Base-by-base conservation (phyloP, 495 filamentous ascomycete species). In the Parmelia sp. region DNA sequence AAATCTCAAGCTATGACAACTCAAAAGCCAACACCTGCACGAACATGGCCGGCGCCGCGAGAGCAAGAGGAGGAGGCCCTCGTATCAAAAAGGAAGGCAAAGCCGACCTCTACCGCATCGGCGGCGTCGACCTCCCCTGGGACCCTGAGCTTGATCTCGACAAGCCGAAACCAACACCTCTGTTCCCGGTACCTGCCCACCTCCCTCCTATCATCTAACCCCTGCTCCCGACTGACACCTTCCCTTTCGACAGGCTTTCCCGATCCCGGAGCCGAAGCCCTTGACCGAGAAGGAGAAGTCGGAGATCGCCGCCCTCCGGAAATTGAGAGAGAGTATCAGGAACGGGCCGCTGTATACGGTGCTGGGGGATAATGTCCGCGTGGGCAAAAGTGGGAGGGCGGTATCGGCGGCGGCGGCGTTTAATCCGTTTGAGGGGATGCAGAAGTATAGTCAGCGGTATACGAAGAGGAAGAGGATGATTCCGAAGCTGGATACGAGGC, bases 371-470 rank as follows among this genome's bases (percentile, higher is more conserved):
- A 76, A 78, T 21, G 71, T 72, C 12, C 74, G 78, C 6, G 74
- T 74, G 2, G 77, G 75, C 0, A 80, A 77, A 37, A 19, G 45
- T 5, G 40, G 40, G 25, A 49, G 33, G 21, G 40, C 37, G 1
- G n/a, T n/a, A n/a, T 40, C 57, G 11, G 21, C 61, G 15, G 68
- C 65, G n/a, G 68, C 65, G 45, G 60, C 56, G 3, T 67, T 84
- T 56, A 80, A 88, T 70, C 78, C 84, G 7, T 88, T 88, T 68
- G 75, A 81, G 49, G 81, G 83, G 60, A 85, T 85, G 79, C 80
- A 78, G 25, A 82, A 82, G 11, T 88, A 84, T 67, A 79, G 78
- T 49, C 72, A 80, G 23, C 78, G 78, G 55, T 85, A 85, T 71
- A 74, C 77, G 65, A 84, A 81, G 74, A 81, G 81, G 67, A 77